These are phyloP conservation scores for Chamaecrista fasciculata DNA, from an alignment of 306 rosid genomes.

Conservation along the genomic window DNA sequence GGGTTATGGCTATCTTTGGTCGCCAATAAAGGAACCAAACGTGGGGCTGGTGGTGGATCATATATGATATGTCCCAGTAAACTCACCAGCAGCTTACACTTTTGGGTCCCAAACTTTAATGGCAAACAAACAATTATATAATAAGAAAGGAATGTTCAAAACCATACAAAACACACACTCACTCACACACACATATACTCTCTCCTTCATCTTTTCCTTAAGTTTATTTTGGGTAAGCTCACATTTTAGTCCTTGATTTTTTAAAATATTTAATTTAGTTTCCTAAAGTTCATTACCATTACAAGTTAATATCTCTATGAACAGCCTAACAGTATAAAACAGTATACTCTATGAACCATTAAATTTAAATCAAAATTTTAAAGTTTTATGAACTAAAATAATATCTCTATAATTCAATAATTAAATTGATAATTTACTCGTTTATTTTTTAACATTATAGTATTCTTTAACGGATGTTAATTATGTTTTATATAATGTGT, in stretches of 20 bases:
- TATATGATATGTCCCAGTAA: slow-evolving; percentile 40
- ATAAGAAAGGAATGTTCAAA: slow-evolving; percentile 40
- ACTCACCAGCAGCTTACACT: slow-evolving; percentile 32
- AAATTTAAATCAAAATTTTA: too few relatives aligned
- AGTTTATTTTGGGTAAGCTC: too few relatives aligned
- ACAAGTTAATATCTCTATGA: too few relatives aligned
- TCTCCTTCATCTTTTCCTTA: not conserved
- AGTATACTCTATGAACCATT: too few relatives aligned
- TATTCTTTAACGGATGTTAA: not conserved
- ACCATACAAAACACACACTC: slow-evolving; percentile 31
- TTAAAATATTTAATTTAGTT: too few relatives aligned
- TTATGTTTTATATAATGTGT: not conserved
- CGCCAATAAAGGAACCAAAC: slow-evolving; percentile 44
- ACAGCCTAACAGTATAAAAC: too few relatives aligned
- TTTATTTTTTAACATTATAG: not conserved
- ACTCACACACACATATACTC: too few relatives aligned
- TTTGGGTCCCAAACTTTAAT: slow-evolving; percentile 41
- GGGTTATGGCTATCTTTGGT: slow-evolving; percentile 35
- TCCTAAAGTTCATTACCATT: too few relatives aligned
- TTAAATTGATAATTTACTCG: too few relatives aligned
- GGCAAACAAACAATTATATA: slow-evolving; percentile 32
- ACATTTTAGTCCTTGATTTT: too few relatives aligned
- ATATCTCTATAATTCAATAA: too few relatives aligned
- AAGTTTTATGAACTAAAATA: too few relatives aligned
- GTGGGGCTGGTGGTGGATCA: slow-evolving; percentile 54